Evolutionary conservation across 805 yeast genomes (phyloP), one percentile per base, ranked within the genome.

Genomic region (Suhomyces pyralidae): DNA sequence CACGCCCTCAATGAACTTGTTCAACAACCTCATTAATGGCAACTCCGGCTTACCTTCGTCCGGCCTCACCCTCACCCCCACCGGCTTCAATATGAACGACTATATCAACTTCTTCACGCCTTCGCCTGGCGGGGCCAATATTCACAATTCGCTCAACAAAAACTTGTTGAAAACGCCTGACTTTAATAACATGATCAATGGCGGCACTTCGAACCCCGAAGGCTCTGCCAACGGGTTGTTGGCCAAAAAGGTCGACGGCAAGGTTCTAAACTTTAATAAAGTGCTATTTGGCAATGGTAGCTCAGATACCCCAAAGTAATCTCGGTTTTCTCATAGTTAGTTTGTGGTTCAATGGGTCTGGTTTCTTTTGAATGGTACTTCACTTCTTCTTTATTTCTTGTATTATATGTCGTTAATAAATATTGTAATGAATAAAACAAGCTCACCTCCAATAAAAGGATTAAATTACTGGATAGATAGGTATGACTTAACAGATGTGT

Each of bases 31-130:
- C n/a, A 60, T 60, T 32, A 56, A 58, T 38, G 60, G 58, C 20
- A 58, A 52, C 20, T 57, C 60, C 7, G 76, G 73, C 7, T 62
- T 74, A 36, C 80, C 79, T 3, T 73, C 78, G 2, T 69, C 72
- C 1, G 79, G 79, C 0, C 60, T 75, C 42, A 75, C 78, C 12
- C 74, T 77, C 30, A 67, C 79, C 7, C 86, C 88, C 0, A 86
- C 86, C 1, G 87, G 86, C 2, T 88, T 89, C 71, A 88, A 89
- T 67, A 82, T 89, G 84, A 85, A 83, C 63, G 96, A 89, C 64
- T 89, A 88, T 65, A 86, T 90, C 38, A 86, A 89, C 63, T 78
- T 87, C 56, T 85, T 85, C 64, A 84, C 92, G 1, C 94, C 94
- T 3, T 83, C 88, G 8, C 88, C 88, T 2, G 74, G 76, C 8